Evolutionary conservation across 192 early-diverging fungal genomes (phyloP).

Genomic region (Dissophora globulifera): DNA sequence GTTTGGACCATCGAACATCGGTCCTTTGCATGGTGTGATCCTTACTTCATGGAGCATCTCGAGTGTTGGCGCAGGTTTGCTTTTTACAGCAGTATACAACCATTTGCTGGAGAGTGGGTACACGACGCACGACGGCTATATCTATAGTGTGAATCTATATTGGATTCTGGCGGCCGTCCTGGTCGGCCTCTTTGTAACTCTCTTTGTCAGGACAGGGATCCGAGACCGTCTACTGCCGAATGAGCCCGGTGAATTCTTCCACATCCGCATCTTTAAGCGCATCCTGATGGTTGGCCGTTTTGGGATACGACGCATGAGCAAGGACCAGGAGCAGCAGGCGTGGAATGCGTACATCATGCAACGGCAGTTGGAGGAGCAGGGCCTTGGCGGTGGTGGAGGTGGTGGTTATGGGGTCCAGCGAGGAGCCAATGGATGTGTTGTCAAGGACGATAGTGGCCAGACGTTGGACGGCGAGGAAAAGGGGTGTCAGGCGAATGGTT

Average conservation of each 20-base stretch:
- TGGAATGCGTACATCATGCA: constrained; percentile 39
- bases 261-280: constrained; percentile 63
- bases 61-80: constrained; percentile 78
- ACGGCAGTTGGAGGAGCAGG: constrained; percentile 34
- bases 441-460: too few species aligned
- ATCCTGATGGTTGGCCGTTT: constrained; percentile 64
- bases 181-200: constrained; percentile 64
- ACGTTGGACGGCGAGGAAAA: background rate
- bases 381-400: too few species aligned
- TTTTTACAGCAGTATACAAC: constrained; percentile 72
- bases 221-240: constrained; percentile 73
- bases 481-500: background rate
- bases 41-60: constrained; percentile 80
- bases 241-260: constrained; percentile 69
- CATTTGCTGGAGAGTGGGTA: constrained; percentile 54
- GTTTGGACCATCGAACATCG: constrained; percentile 81
- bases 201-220: constrained; percentile 71
- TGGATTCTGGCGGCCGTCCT: constrained; percentile 73
- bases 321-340: constrained; percentile 26
- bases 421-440: too few species aligned
- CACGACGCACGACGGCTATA: constrained; percentile 62
- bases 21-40: constrained; percentile 77
- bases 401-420: too few species aligned
- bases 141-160: constrained; percentile 71
- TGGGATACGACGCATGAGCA: constrained; percentile 29